A percentile compares a stretch with the other conserved stretches of the same genome.
Conservation (phyloP, 441 rosid genomes). For the Breynia disticha region DNA sequence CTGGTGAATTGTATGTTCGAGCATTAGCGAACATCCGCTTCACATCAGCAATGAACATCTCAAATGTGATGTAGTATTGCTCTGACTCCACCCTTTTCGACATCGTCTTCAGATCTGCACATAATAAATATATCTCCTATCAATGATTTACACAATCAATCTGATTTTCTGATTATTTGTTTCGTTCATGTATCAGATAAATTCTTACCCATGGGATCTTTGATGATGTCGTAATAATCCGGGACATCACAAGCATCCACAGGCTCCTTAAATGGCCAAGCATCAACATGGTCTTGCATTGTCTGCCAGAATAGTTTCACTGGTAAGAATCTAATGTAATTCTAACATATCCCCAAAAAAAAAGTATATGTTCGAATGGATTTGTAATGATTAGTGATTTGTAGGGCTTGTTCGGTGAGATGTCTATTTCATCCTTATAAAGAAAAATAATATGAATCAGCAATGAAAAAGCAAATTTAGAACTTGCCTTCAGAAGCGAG, state of each 20-base stretch:
- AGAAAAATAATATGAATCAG: too few species aligned
- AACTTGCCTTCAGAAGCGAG: conserved; percentile 71
- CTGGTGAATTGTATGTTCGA: conserved; percentile 80
- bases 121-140: conserved; percentile 6
- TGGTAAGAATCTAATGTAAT: conserved; percentile 11
- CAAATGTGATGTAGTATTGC: conserved; percentile 87
- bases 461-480: background rate
- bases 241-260: conserved; percentile 95
- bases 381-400: background rate
- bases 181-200: background rate
- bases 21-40: conserved; percentile 92
- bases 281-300: conserved; percentile 87
- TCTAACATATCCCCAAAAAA: background rate
- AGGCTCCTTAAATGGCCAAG: conserved; percentile 99
- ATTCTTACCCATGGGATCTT: conserved; percentile 94
- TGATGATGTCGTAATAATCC: conserved; percentile 93
- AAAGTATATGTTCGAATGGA: background rate
- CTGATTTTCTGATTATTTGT: too few species aligned
- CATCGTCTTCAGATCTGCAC: conserved; percentile 88
- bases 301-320: conserved; percentile 37
- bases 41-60: conserved; percentile 90
- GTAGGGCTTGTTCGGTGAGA: too few species aligned
- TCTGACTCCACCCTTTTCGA: conserved; percentile 86
- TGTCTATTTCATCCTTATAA: too few species aligned
- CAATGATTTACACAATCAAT: conserved; percentile 3